Evolutionary conservation across 2,329 filamentous ascomycete species (phyloP).

Genomic region (Aspergillus ustus): DNA sequence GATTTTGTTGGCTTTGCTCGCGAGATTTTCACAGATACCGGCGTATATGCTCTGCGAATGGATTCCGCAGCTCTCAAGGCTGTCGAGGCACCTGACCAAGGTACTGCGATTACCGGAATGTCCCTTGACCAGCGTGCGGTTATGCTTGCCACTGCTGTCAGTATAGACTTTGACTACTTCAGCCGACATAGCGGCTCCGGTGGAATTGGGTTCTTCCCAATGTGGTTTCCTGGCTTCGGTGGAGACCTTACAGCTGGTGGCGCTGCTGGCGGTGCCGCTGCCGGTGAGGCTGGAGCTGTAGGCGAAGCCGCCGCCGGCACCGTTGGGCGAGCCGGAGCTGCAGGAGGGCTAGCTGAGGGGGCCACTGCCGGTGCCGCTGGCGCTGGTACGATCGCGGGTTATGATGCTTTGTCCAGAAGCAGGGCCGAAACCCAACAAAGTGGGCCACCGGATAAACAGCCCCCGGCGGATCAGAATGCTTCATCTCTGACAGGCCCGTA

Average conservation of each 20-base stretch:
- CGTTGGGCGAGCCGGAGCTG: conserved; percentile 43
- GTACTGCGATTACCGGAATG: conserved; percentile 54
- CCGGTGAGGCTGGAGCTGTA: conserved; percentile 42
- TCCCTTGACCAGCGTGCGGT: conserved; percentile 68
- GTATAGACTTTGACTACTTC: conserved; percentile 71
- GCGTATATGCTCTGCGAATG: conserved; percentile 68
- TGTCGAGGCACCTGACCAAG: conserved; percentile 34
- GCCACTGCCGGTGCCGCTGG: conserved; percentile 54
- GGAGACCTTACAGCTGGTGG: conserved; percentile 45
- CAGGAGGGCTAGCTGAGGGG: conserved; percentile 45
- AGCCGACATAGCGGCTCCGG: conserved; percentile 60
- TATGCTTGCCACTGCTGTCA: conserved; percentile 69
- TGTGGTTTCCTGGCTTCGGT: conserved; percentile 55
- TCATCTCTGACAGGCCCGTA: conserved; percentile 25
- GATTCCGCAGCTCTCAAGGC: conserved; percentile 59
- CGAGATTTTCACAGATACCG: conserved; percentile 69
- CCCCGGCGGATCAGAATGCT: conserved; percentile 23
- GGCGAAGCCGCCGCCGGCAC: conserved; percentile 45
- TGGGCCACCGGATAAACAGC: conserved; percentile 24
- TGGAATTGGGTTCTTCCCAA: conserved; percentile 56
- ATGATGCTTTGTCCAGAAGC: conserved; percentile 65
- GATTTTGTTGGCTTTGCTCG: conserved; percentile 66
- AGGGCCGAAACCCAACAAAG: conserved; percentile 33
- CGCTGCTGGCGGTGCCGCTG: conserved; percentile 44
- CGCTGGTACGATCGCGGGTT: conserved; percentile 65